Evolutionary conservation across 1,139 yeast species (phyloP), one percentile per base, ranked within the genome.

Genomic region (Blastobotrys raffinosifermentans): DNA sequence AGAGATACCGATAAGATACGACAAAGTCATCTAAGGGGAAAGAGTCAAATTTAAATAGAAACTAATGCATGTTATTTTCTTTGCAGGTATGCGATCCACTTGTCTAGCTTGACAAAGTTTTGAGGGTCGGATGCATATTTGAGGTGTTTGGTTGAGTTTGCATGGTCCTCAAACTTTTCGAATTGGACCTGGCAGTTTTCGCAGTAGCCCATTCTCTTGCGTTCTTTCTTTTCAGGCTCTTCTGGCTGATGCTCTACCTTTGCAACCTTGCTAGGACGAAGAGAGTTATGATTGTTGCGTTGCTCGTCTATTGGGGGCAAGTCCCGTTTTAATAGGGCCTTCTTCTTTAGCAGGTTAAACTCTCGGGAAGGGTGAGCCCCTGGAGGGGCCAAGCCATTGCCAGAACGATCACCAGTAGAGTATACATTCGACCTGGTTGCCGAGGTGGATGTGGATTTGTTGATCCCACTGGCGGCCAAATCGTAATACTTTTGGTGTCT

Each of bases 151-250:
- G 74, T 75, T 17, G 86, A 71, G 21, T 57, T 55, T 35, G 86
- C 73, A 56, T 91, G 99, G 39, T 76, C 85, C 20, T 78, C 83
- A 55, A 89, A 80, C 50, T 76, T 75, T 37, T 83, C 89, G 55
- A 84, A 91, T 55, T 82, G 81, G 47, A 82, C 85, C 22, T 93
- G 72, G 60, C 99, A 91, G 59, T 91, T 93, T 57, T 91, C 99
- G 63, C 98, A 91, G 60, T 27, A 35, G 21, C 35, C 35, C 9
- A 22, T 32, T 22, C 27, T 36, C 27, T 42, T 47, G 52, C 61
- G 39, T 56, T 29, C 30, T 35, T 23, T 23, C 19, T 17, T 10
- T 26, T 10, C 23, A 10, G 25, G 17, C 14, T 22, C 20, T 15
- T 17, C 21, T 23, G 25, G 35, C 21, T 26, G 40, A 15, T 32